phyloP scores from a whole-genome alignment of 225 moss, liverwort and hornwort species.

The Pseudoscleropodium purum region DNA sequence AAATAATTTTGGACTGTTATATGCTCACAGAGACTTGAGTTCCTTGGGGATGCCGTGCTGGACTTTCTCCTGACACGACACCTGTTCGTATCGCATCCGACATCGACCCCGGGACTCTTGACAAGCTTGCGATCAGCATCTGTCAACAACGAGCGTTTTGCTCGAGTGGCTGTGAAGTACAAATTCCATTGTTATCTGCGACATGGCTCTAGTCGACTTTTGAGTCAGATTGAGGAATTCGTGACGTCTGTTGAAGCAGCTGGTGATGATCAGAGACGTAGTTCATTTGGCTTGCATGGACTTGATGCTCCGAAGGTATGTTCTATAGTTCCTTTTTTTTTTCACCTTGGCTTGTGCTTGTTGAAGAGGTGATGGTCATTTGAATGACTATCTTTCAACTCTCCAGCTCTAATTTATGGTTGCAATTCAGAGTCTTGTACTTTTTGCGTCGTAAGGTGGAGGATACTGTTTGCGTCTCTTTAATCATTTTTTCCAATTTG shows the following conservation, averaged over 20 bases:
- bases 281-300: slow-evolving; percentile 77
- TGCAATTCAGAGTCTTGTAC: background rate
- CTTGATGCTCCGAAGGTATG: slow-evolving; percentile 84
- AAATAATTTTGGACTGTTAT: background rate
- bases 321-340: background rate
- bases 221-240: slow-evolving; percentile 77
- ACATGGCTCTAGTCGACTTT: slow-evolving; percentile 80
- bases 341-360: background rate
- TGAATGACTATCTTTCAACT: background rate
- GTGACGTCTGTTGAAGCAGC: slow-evolving; percentile 26
- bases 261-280: slow-evolving; percentile 28
- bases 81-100: slow-evolving; percentile 64
- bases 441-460: background rate
- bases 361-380: background rate
- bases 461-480: background rate
- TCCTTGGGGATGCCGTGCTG: slow-evolving; percentile 94
- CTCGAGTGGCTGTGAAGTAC: slow-evolving; percentile 80
- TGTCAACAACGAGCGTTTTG: slow-evolving; percentile 97
- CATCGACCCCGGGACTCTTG: slow-evolving; percentile 72
- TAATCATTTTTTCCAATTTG: background rate
- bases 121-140: slow-evolving; percentile 92
- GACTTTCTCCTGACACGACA: slow-evolving; percentile 81
- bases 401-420: background rate
- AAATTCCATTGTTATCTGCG: slow-evolving; percentile 69
- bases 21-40: slow-evolving; percentile 73